Percentiles rank a stretch among this genome's conserved stretches.
Conservation (phyloP, 2,329 filamentous ascomycete species). For the Anisogramma anomala region DNA sequence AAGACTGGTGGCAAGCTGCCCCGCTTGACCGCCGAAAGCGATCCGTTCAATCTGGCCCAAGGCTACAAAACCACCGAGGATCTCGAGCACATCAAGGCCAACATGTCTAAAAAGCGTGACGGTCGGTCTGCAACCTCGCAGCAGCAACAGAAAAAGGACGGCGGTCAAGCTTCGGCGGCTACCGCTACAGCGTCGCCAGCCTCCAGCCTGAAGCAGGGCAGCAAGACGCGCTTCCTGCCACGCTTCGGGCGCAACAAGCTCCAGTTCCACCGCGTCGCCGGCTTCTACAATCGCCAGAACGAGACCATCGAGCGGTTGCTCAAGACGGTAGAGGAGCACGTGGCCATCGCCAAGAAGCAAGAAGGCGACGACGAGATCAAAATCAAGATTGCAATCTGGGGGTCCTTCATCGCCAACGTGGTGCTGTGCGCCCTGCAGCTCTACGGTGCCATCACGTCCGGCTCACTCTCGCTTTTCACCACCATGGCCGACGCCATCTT, state of each 20-base stretch:
- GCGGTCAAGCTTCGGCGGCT: conserved; percentile 13
- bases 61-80: conserved; percentile 69
- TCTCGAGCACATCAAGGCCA: conserved; percentile 66
- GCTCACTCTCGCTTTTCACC: conserved; percentile 90
- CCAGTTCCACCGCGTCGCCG: conserved; percentile 40
- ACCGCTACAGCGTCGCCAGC: conserved; percentile 6
- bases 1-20: conserved; percentile 35
- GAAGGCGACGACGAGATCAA: conserved; percentile 71
- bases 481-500: conserved; percentile 96
- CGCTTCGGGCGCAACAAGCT: conserved; percentile 23
- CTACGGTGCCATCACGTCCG: conserved; percentile 76
- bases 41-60: conserved; percentile 70
- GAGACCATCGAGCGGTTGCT: conserved; percentile 85
- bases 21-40: conserved; percentile 51
- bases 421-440: conserved; percentile 69
- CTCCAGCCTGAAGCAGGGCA: conserved; percentile 9
- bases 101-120: conserved; percentile 65
- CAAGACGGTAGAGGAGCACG: conserved; percentile 86
- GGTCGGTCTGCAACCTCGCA: conserved; percentile 23
- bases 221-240: conserved; percentile 20
- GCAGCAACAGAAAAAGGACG: conserved; percentile 19
- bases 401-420: conserved; percentile 69
- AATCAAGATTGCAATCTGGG: conserved; percentile 54
- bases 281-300: conserved; percentile 86
- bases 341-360: conserved; percentile 67